Evolutionary conservation across 768 basidiomycete genomes (phyloP).

Genomic region (Sarcomyxa edulis): DNA sequence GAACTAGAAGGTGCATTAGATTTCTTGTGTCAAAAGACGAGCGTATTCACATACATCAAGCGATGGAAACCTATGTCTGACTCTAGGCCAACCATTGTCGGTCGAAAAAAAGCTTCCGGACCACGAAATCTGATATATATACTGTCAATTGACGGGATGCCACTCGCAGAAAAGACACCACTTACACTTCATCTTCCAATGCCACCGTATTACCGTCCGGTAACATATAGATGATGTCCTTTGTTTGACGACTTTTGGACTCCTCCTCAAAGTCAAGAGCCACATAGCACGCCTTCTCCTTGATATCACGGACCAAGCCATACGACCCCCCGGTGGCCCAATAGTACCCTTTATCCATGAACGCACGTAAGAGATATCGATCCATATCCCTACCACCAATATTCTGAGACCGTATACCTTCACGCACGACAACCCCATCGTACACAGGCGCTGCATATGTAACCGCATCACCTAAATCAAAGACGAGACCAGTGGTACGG

Average conservation of each 20-base stretch:
- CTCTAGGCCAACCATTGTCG: conserved; percentile 86
- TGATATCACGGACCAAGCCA: conserved; percentile 95
- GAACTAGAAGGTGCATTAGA: conserved; percentile 40
- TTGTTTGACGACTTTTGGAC: conserved; percentile 79
- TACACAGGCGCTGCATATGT: conserved; percentile 96
- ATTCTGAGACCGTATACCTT: conserved; percentile 90
- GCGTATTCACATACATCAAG: conserved; percentile 55
- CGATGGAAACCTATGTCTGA: conserved; percentile 88
- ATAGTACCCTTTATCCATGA: conserved; percentile 87
- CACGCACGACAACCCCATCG: conserved; percentile 88
- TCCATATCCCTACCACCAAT: conserved; percentile 92
- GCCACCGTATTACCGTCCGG: conserved; percentile 94
- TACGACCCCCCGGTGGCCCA: conserved; percentile 92
- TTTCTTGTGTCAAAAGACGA: conserved; percentile 20
- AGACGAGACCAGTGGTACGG: conserved; percentile 91
- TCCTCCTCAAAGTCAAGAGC: conserved; percentile 94
- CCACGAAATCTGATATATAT: conserved; percentile 71
- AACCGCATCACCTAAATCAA: conserved; percentile 96
- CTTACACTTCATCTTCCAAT: conserved; percentile 87
- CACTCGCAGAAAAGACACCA: conserved; percentile 55
- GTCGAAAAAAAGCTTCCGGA: conserved; percentile 93
- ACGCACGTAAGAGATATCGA: conserved; percentile 73
- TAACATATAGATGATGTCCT: conserved; percentile 92
- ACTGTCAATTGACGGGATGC: conserved; percentile 58
- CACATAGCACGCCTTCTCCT: conserved; percentile 95